Evolutionary conservation across 2,329 filamentous ascomycete species (phyloP), one percentile per base, ranked within the genome.

Genomic region (Byssochlamys sp.): DNA sequence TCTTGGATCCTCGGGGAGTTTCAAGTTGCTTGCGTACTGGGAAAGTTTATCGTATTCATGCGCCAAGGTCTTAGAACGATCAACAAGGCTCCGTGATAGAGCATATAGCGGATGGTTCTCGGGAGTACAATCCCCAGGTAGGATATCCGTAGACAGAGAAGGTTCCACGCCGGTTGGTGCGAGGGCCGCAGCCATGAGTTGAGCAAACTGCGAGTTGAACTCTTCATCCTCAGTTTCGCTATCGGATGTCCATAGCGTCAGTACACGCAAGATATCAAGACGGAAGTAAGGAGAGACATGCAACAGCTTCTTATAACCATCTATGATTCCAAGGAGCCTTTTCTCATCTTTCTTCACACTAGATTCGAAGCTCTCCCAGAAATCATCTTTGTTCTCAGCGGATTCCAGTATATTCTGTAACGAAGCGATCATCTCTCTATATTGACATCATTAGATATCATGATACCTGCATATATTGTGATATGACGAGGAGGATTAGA

Each of bases 311-410:
- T 60, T 54, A 35, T 54, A 54, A 24, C 53, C 55, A 39, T 60
- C 53, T 35, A 65, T 4, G 25, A 62, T 24, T 19, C 52, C 31
- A 7, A 60, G 31, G 14, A 62, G 51, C 45, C 60, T 14, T 2
- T 29, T 28, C 19, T 53, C 28, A 11, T 50, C 27, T 50, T n/a
- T 24, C 45, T 39, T 26, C 11, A 6, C 19, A 12, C 53, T 25
- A 11, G 52, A 35, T 52, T 57, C 61, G 45, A 65, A 60, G 14
- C 54, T 57, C 12, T 58, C 61, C 11, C 55, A 57, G 35, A 60
- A 62, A 29, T 55, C 57, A 55, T 63, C 61, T 28, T 57, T 63
- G 50, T 59, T 63, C 45, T 61, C 57, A 5, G n/a, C n/a, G 4
- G 39, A 19, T 45, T 45, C n/a, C 14, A 45, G 39, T 5, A 45